A percentile compares a stretch with the other conserved stretches of the same genome.
phyloP scores from a whole-genome alignment of 2,329 filamentous ascomycete genomes.

The Calonectria pteridis region DNA sequence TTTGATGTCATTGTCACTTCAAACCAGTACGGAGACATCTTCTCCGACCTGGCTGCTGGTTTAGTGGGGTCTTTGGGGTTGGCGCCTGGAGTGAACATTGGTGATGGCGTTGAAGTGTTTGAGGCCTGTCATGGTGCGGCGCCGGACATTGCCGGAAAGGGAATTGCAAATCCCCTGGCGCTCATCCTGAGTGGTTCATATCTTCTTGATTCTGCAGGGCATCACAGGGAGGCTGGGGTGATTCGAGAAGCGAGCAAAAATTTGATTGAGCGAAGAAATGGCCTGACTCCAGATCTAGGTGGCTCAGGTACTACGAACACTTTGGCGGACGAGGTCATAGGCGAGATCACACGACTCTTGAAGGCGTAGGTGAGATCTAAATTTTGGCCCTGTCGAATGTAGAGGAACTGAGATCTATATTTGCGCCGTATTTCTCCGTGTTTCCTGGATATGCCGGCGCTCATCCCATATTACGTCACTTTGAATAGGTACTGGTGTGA shows the following conservation, averaged over 20 bases:
- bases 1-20: slow-evolving; percentile 24
- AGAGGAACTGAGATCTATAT: too few species aligned
- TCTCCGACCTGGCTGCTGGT: slow-evolving; percentile 19
- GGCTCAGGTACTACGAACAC: slow-evolving; percentile 7
- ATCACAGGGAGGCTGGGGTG: background rate
- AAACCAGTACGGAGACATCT: slow-evolving; percentile 24
- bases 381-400: background rate
- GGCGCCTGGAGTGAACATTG: slow-evolving; percentile 10
- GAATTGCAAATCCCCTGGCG: slow-evolving; percentile 13
- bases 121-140: slow-evolving; percentile 20
- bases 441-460: too few species aligned
- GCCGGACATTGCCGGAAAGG: slow-evolving; percentile 16
- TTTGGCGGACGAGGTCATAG: background rate
- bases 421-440: too few species aligned
- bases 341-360: background rate
- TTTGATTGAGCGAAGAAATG: background rate
- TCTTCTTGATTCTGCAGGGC: slow-evolving; percentile 6
- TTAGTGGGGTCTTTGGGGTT: slow-evolving; percentile 14
- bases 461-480: too few species aligned
- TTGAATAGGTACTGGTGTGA: too few species aligned
- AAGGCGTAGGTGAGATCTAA: background rate
- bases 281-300: slow-evolving; percentile 16
- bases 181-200: slow-evolving; percentile 18
- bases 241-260: background rate
- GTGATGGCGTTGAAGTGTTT: slow-evolving; percentile 13